phyloP scores from a whole-genome alignment of 1,284 basidiomycete species.

The Afroboletus lepidellus region DNA sequence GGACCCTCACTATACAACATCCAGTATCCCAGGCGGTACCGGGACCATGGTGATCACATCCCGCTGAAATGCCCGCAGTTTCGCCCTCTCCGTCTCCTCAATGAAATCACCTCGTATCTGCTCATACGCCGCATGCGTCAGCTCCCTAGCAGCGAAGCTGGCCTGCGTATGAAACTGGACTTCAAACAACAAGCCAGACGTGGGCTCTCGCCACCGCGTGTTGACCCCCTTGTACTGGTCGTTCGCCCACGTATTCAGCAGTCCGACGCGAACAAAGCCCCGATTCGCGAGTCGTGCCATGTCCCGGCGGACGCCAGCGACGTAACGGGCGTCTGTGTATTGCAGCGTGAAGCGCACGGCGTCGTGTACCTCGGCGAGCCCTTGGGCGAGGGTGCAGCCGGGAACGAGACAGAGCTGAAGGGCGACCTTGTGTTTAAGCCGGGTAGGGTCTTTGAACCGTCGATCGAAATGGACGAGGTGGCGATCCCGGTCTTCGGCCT shows the following conservation, averaged over 20 bases:
- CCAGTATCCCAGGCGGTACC: neutral
- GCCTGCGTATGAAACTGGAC: neutral
- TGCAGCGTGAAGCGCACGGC: neutral
- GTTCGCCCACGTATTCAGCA: neutral
- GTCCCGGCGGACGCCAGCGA: neutral
- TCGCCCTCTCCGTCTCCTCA: neutral
- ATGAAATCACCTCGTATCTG: neutral
- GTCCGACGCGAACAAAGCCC: neutral
- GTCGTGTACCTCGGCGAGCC: neutral
- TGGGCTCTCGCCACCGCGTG: neutral
- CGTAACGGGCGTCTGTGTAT: neutral
- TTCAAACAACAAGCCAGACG: neutral
- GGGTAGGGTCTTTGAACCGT: neutral
- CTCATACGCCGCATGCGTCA: neutral
- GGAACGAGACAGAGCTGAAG: neutral
- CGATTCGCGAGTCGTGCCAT: neutral
- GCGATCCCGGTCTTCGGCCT: neutral
- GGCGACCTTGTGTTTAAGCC: neutral
- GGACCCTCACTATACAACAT: too few relatives aligned
- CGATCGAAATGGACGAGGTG: neutral
- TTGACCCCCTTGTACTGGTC: conserved; percentile 2
- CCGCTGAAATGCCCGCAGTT: neutral
- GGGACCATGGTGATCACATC: neutral
- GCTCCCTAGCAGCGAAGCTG: neutral
- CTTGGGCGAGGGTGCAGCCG: neutral